Evolutionary conservation across 768 basidiomycete genomes (phyloP), one percentile per base, ranked within the genome.

Genomic region (Mycena albidolilacea): DNA sequence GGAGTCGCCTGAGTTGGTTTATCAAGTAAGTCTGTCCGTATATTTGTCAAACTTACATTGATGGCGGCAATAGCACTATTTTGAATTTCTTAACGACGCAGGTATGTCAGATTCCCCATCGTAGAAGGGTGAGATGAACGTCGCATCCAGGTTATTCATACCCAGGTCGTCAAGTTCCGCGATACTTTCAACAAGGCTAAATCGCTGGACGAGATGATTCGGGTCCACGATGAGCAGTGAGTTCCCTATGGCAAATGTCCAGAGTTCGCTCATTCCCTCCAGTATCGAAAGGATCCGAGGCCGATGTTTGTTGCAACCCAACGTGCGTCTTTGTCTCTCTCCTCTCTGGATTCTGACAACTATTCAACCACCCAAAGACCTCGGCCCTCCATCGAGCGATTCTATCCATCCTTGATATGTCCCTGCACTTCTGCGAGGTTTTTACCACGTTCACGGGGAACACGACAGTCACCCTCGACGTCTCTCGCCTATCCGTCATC

Each of bases 1-100:
- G 94, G 73, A 90, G 91, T 75, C 90, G 92, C 67, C 76, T 96
- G 70, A 92, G 92, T 69, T 96, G 95, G 95, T 93, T 95, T 76
- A 87, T 93, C 79, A 95, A 93, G 95, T 95, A 78, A 76, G 92
- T 87, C n/a, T 10, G 19, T 12, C 60, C 57, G 8, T 43, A 19
- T 55, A 41, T 43, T n/a, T 21, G 41, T 43, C 6, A 11, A 21
- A 15, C 58, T 74, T 61, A 43, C 44, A 57, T n/a, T 71, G 57
- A 74, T 61, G 17, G 21, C 15, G 15, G 62, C 48, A 55, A 17
- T 70, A 94, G 93, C 75, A 88, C 88, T 0, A 76, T 94, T 46
- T 82, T 93, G 73, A 90, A 91, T 77, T 95, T 94, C 77, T 78
- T 96, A 63, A 91, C 90, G 41, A 95, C 91, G 60, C 87, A 95